Base-by-base conservation (phyloP, 805 yeast genomes). In the Candida oleophila region DNA sequence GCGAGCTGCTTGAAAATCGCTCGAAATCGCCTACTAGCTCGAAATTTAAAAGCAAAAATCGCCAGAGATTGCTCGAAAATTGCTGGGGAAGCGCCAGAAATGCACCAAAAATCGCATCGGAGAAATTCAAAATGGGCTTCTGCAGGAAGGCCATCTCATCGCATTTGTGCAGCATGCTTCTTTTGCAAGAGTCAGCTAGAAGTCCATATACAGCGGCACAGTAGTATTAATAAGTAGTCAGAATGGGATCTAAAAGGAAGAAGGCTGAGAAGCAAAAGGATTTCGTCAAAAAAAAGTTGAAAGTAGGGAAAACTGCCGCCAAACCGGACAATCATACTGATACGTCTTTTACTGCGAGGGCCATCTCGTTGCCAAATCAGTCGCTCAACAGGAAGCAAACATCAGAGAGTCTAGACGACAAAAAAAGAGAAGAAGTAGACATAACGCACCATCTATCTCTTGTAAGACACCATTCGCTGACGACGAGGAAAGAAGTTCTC, bases 271-370 rank as follows among this genome's bases (percentile, higher is more conserved):
- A 85, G 69, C 75, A 74, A 60, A 85, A 84, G 66, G 96, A 87
- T 59, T 87, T 87, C 61, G 75, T 68, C 44, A 89, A 89, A 64
- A 74, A 82, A 49, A 92, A 89, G 71, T 77, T 94, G 44, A 85
- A 78, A 58, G 97, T 94, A 30, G 99, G 99, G 47, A 94, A 94
- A 65, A 72, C 85, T 2, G 80, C 81, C 16, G 81, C 82, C 4
- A 81, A 80, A 51, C 82, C 90, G 4, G 79, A 82, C 16, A 89
- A 89, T 60, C 80, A 77, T 48, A 94, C 99, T 3, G 92, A 87
- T 54, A 89, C 96, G 0, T 85, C 95, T 0, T 92, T 92, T 67
- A 79, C 77, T 38, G 83, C 96, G 9, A 87, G 82, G 57, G 62
- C 80, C 36, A 75, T 78, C 47, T 65, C 76, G 25, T 64, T 78